Conservation (phyloP, 2,329 filamentous ascomycete species). For the Exophiala dermatitidis region DNA sequence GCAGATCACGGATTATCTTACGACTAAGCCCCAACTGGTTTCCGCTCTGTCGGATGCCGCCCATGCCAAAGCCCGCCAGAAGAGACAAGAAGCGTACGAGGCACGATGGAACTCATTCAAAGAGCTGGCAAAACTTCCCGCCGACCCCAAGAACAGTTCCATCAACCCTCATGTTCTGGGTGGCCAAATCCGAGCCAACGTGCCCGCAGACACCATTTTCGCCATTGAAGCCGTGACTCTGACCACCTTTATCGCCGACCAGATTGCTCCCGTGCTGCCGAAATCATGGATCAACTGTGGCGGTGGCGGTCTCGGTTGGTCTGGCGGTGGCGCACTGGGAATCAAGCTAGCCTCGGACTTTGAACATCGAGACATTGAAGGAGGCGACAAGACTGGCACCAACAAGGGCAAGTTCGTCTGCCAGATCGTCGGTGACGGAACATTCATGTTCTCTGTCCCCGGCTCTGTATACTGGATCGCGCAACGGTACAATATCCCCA, state of each 20-base stretch:
- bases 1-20: conserved; percentile 61
- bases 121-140: conserved; percentile 47
- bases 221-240: conserved; percentile 73
- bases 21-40: conserved; percentile 39
- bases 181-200: conserved; percentile 48
- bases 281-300: conserved; percentile 76
- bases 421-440: conserved; percentile 61
- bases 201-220: conserved; percentile 62
- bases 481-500: conserved; percentile 57
- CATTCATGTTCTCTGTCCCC: conserved; percentile 59
- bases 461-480: conserved; percentile 63
- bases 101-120: conserved; percentile 55
- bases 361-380: conserved; percentile 37
- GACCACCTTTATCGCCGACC: conserved; percentile 59
- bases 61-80: conserved; percentile 30
- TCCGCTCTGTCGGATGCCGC: conserved; percentile 34
- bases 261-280: conserved; percentile 59
- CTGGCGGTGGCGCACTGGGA: conserved; percentile 65
- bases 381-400: conserved; percentile 15
- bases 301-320: conserved; percentile 74
- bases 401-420: conserved; percentile 54
- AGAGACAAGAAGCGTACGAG: conserved; percentile 49
- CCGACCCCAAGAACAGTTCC: conserved; percentile 47
- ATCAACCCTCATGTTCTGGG: conserved; percentile 56
- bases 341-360: conserved; percentile 63